Conservation (phyloP, 2,329 filamentous ascomycete genomes). For the Hysterium pulicare region DNA sequence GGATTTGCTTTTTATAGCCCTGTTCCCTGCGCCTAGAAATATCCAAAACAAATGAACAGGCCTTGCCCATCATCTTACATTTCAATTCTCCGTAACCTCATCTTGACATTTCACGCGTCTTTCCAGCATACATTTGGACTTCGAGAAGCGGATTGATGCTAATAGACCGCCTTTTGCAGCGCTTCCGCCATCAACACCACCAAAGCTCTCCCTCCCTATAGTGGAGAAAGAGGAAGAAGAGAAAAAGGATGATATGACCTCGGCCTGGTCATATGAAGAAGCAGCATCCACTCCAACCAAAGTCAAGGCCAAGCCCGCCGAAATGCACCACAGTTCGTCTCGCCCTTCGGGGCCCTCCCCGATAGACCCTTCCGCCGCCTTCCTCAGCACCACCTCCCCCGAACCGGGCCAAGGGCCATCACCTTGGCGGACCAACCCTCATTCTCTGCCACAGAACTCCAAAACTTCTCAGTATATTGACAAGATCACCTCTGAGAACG, state of each 20-base stretch:
- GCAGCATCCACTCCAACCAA: conserved; percentile 10
- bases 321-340: conserved; percentile 31
- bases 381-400: conserved; percentile 20
- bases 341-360: conserved; percentile 30
- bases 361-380: too few species aligned
- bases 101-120: not conserved
- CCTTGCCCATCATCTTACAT: not conserved
- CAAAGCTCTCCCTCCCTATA: not conserved
- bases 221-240: not conserved
- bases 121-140: not conserved
- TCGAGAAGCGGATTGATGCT: not conserved
- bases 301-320: conserved; percentile 8
- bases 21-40: too few species aligned
- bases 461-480: conserved; percentile 58
- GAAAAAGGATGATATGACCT: conserved; percentile 1
- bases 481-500: conserved; percentile 75
- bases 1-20: not conserved
- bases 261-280: not conserved
- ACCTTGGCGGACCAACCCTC: conserved; percentile 24
- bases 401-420: conserved; percentile 14
- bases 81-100: not conserved
- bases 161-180: not conserved
- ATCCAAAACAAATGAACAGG: too few species aligned
- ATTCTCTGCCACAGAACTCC: conserved; percentile 24
- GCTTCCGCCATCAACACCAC: not conserved